Evolutionary conservation across 345 rosid genomes (phyloP), one percentile per base, ranked within the genome.

Genomic region (Rhizophora apiculata): DNA sequence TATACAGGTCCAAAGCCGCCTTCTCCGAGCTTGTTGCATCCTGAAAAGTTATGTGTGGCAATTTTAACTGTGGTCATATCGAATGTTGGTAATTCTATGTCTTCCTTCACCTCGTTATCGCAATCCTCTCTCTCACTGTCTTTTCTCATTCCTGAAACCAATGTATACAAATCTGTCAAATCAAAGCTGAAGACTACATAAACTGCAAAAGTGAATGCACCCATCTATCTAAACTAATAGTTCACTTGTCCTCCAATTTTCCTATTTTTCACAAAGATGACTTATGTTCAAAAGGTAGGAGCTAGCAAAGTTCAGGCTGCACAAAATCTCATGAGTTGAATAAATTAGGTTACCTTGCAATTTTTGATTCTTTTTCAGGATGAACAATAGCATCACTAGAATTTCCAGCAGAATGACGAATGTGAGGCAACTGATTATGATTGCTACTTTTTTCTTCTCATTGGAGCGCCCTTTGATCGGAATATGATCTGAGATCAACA

Each of bases 1-100:
- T 56, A 18, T 2, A 68, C 63, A 8, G 34, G 18, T 68, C 71
- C 71, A 18, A 68, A 68, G 9, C 63, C 71, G 8, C 71, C 71
- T 37, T 68, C 8, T 22, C 71, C 71, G 2, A 60, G 34, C 63
- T 60, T 60, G 37, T 60, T 60, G 15, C 20, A 4, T 18, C 20
- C 6, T 31, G 36, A 30, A 16, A 60, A 60, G 36, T 30, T 15
- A 5, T 30, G 18, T 7, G 63, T 60, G 4, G 63, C 63, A 8
- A 9, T 29, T 19, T 6, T 8, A 3, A 60, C 16, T 20, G 36
- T 18, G 16, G 36, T 15, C 63, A 60, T 9, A 11, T 27, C 30
- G 6, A 60, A 9, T 24, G 30, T 30, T 24, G 63, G 63, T 16
- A 60, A 19, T 4, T 60, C 63, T 18, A 60, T 8, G n/a, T 60